Evolutionary conservation across 495 filamentous ascomycete genomes (phyloP), one percentile per base, ranked within the genome.

Genomic region (Xylaria castorea): DNA sequence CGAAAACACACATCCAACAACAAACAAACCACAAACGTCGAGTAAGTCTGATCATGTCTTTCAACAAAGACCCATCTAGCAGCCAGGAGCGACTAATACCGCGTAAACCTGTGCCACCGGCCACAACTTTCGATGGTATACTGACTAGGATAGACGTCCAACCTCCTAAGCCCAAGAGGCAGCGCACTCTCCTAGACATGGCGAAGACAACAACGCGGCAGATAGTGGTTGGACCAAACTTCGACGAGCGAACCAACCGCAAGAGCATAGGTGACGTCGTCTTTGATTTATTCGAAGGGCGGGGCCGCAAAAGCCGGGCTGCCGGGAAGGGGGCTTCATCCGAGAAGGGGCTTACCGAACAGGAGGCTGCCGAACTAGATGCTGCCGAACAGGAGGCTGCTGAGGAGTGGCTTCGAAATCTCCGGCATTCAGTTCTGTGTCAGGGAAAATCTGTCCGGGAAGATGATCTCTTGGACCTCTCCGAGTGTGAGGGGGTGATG

Each of bases 401-500:
- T 3, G 11, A n/a, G 0, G 18, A 20, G 46, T 7, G 20, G 46
- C 46, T 50, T n/a, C 46, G 20, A 5, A n/a, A n/a, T 1, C 25
- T 55, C 12, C 51, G 51, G 12, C 3, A 30, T 8, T 1, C 5
- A 22, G 51, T 55, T 18, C 25, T 55, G 0, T 4, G 5, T 9
- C 51, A 55, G 51, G 51, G 51, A 2, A 55, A 16, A 3, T 25
- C 5, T 2, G 8, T 11, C 25, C 8, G 25, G 8, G 9, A 20
- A 22, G 61, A 30, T 8, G 32, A 51, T 3, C 64, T 77, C 16
- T 32, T 38, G 16, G n/a, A 32, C 16, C 62, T 77, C 0, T 74
- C 75, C 0, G 48, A n/a, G n/a, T 20, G 51, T 0, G 75, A 77
- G 61, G 44, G 60, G 5, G 74, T 76, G 2, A 16, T 48, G 1